phyloP scores from a whole-genome alignment of 192 early-diverging fungal species.

The Podila verticillata region DNA sequence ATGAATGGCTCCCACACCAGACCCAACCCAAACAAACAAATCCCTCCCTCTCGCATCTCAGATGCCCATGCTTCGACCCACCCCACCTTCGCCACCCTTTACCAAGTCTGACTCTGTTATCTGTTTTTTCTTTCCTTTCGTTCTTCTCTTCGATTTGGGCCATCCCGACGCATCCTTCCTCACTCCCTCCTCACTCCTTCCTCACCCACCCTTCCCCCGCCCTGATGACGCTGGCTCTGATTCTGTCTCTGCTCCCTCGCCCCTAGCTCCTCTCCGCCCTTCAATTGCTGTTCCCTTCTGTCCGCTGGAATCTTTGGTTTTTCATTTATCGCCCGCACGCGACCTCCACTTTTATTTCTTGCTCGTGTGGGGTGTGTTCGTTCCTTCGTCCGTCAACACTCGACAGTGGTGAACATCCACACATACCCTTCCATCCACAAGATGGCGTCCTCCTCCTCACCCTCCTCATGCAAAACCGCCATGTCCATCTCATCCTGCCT shows the following conservation, averaged over 20 bases:
- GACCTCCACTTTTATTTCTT: too few relatives aligned
- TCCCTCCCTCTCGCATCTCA: too few relatives aligned
- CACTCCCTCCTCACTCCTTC: neutral
- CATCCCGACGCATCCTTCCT: neutral
- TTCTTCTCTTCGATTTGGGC: constrained; percentile 2
- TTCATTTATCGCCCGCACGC: too few relatives aligned
- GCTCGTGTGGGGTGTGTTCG: too few relatives aligned
- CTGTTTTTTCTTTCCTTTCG: constrained; percentile 2
- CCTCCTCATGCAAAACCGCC: neutral
- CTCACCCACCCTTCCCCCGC: neutral
- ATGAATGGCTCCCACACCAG: too few relatives aligned
- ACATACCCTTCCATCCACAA: neutral
- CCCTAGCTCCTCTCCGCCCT: too few relatives aligned
- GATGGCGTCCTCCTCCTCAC: neutral
- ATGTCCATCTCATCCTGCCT: neutral
- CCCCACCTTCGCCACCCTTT: neutral
- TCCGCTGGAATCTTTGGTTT: too few relatives aligned
- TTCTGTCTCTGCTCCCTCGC: neutral
- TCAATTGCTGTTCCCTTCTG: too few relatives aligned
- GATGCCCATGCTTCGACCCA: too few relatives aligned
- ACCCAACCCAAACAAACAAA: too few relatives aligned
- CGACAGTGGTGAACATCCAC: neutral
- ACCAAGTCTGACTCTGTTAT: constrained; percentile 7
- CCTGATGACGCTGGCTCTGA: neutral
- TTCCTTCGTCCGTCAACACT: too few relatives aligned